Evolutionary conservation across 1,284 basidiomycete species (phyloP).

Genomic region (Moesziomyces sp.): DNA sequence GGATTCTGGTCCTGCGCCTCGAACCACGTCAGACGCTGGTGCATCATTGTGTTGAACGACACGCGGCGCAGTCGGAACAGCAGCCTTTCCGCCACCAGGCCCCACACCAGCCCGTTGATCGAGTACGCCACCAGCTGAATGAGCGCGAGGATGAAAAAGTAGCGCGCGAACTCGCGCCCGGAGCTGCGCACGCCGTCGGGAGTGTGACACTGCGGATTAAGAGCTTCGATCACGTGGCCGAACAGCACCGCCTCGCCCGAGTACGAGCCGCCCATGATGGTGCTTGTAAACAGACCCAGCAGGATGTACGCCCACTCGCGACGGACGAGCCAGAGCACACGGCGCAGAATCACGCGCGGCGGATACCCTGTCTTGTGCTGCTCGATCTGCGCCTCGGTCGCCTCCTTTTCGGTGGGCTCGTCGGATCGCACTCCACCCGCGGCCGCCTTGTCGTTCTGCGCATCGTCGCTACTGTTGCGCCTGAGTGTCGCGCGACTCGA

Average conservation of each 20-base stretch:
- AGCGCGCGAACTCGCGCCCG: slow-evolving; percentile 49
- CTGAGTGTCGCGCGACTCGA: slow-evolving; percentile 9
- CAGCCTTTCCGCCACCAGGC: slow-evolving; percentile 54
- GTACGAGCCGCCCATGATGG: slow-evolving; percentile 59
- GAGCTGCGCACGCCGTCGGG: slow-evolving; percentile 32
- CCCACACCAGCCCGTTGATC: slow-evolving; percentile 55
- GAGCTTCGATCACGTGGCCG: slow-evolving; percentile 60
- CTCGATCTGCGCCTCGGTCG: slow-evolving; percentile 6
- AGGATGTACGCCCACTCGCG: slow-evolving; percentile 49
- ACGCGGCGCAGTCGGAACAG: slow-evolving; percentile 52
- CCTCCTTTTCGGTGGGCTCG: slow-evolving; percentile 17
- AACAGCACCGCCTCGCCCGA: slow-evolving; percentile 60
- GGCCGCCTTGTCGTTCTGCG: slow-evolving; percentile 1
- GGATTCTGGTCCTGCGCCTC: slow-evolving; percentile 43
- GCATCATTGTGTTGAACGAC: slow-evolving; percentile 48
- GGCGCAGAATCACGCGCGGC: slow-evolving; percentile 26
- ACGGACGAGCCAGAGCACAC: slow-evolving; percentile 40
- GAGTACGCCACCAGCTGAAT: slow-evolving; percentile 56
- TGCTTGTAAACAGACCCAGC: slow-evolving; percentile 43
- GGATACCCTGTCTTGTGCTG: slow-evolving; percentile 12
- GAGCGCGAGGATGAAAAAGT: slow-evolving; percentile 58
- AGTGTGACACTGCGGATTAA: slow-evolving; percentile 59
- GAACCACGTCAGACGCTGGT: slow-evolving; percentile 52
- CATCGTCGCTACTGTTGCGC: slow-evolving; percentile 5
- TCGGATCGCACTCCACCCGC: background rate